A percentile compares a stretch with the other conserved stretches of the same genome.
phyloP scores from a whole-genome alignment of 2,329 filamentous ascomycete genomes.

The Sporothrix phasma region DNA sequence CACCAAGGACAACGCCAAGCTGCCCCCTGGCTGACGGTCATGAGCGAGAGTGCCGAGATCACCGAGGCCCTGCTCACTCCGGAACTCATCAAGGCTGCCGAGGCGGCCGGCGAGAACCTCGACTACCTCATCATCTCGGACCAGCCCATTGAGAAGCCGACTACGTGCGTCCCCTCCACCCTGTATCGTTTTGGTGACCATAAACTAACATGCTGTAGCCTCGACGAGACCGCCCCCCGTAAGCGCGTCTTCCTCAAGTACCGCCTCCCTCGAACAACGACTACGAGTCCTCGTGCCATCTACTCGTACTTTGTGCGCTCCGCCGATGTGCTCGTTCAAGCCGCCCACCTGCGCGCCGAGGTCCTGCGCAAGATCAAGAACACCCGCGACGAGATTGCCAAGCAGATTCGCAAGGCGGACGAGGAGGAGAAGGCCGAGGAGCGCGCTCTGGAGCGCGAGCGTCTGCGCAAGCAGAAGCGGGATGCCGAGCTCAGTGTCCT shows the following conservation, averaged over 20 bases:
- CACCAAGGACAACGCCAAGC: constrained; percentile 85
- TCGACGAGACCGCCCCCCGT: constrained; percentile 73
- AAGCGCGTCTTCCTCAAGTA: constrained; percentile 80
- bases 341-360: constrained; percentile 80
- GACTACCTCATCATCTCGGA: constrained; percentile 86
- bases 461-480: constrained; percentile 78
- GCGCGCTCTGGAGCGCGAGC: constrained; percentile 59
- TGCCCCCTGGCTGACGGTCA: constrained; percentile 87
- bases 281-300: constrained; percentile 57
- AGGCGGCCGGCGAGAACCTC: constrained; percentile 66
- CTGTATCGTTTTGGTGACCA: no score
- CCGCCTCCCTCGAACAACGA: constrained; percentile 55
- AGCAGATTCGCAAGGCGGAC: constrained; percentile 66
- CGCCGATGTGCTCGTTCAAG: constrained; percentile 67
- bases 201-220: constrained; percentile 36
- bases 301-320: constrained; percentile 76
- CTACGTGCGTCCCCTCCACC: constrained; percentile 60
- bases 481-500: constrained; percentile 69
- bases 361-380: constrained; percentile 74
- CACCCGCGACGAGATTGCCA: constrained; percentile 70
- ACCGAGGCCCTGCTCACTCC: constrained; percentile 77
- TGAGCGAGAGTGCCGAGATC: constrained; percentile 95
- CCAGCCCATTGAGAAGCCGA: constrained; percentile 78
- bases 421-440: constrained; percentile 78
- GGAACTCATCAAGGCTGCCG: constrained; percentile 74